Evolutionary conservation across 805 yeast genomes (phyloP), one percentile per base, ranked within the genome.

Genomic region (Candida silvicultrix): DNA sequence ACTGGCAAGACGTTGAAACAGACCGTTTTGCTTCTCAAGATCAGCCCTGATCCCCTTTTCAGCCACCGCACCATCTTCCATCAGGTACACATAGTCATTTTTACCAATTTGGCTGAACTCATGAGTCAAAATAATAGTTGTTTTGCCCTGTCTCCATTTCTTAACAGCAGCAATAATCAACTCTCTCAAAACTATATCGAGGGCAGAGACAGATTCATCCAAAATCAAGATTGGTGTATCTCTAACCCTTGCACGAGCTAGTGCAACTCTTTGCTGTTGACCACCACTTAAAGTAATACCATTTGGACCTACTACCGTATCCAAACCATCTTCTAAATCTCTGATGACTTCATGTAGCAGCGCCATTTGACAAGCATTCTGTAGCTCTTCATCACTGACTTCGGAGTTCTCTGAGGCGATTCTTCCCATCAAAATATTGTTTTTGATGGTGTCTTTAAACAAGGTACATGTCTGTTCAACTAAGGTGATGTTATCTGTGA

Each of bases 201-300:
- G 65, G 0, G 97, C 97, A 42, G 94, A 83, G 2, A 87, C 67
- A 4, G 94, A 77, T 60, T 94, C 99, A 66, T 94, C 99, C 23
- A 90, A 67, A 2, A 94, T 75, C 48, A 92, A 65, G 5, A 94
- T 74, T 0, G 90, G 87, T 0, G 95, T 64, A 56, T 94, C 75
- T 50, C 88, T 71, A 4, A 89, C 48, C 46, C 71, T 72, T 0
- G 97, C 97, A 45, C 97, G 72, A 0, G 98, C 97, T 25, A 94
- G 57, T 0, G 92, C 85, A 2, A 94, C 70, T 49, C 90, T 70
- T 64, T 94, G 99, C 46, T 74, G 77, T 61, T 94, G 97, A 0
- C 99, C 99, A 5, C 98, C 98, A 51, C 96, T 87, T 9, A 92
- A 66, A 2, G 70, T 56, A 3, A 73, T 57, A 3, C 78, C 77